Evolutionary conservation across 164 flowering plant genomes (phyloP).

Genomic region (Chimonanthus salicifolius): DNA sequence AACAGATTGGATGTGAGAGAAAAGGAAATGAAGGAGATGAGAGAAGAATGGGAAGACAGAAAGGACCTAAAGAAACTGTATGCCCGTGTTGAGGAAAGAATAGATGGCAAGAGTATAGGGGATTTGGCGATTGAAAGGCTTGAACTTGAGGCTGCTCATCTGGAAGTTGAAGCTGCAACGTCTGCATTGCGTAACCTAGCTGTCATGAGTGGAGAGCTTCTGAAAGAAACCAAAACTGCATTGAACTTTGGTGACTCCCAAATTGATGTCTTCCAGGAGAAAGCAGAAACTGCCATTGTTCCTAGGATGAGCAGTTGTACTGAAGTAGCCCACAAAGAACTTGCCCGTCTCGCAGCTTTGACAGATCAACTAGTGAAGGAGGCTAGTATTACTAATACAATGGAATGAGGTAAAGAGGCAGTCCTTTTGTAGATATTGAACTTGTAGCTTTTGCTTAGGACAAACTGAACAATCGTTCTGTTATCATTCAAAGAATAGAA

Average conservation of each 20-base stretch:
- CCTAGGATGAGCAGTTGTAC: conserved; percentile 14
- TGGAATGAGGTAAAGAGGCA: background rate
- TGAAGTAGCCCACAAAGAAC: conserved; percentile 33
- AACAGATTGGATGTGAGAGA: conserved; percentile 45
- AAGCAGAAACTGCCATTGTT: background rate
- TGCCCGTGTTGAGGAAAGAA: conserved; percentile 50
- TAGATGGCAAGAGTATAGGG: conserved; percentile 46
- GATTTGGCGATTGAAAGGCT: conserved; percentile 78
- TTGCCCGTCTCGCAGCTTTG: conserved; percentile 50
- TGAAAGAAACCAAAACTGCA: conserved; percentile 32
- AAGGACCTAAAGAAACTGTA: conserved; percentile 45
- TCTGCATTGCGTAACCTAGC: conserved; percentile 57
- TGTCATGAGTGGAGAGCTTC: conserved; percentile 55
- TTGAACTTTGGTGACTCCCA: conserved; percentile 38
- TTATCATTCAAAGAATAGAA: too few species aligned
- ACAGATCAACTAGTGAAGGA: conserved; percentile 55
- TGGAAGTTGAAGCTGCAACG: conserved; percentile 83
- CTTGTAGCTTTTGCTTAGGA: background rate
- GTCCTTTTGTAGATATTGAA: background rate
- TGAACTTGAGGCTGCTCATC: conserved; percentile 66
- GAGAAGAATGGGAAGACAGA: conserved; percentile 45
- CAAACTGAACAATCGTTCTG: too few species aligned
- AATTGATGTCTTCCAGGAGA: conserved; percentile 12
- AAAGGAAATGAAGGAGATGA: conserved; percentile 38
- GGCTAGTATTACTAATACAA: conserved; percentile 40